Percentiles rank a stretch among this genome's conserved stretches.
Conservation (phyloP, 2,329 filamentous ascomycete species). For the Epichloe sibirici region DNA sequence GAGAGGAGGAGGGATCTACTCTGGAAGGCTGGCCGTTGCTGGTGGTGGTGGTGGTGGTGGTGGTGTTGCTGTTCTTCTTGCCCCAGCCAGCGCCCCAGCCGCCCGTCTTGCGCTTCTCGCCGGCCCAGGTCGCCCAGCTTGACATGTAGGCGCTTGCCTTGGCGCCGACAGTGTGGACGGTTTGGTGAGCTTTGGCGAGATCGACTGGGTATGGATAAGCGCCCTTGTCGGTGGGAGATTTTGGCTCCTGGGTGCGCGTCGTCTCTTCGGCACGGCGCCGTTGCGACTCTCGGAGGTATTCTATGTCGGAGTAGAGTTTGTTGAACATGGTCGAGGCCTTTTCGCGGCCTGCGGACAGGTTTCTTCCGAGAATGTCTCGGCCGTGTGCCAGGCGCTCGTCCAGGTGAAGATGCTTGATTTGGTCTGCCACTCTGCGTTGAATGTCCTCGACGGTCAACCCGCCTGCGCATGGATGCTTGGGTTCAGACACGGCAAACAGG, state of each 20-base stretch:
- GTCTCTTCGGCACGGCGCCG: slow-evolving; percentile 28
- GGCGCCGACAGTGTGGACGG: slow-evolving; percentile 35
- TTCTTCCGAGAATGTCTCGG: slow-evolving; percentile 74
- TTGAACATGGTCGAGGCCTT: slow-evolving; percentile 82
- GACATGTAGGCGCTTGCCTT: slow-evolving; percentile 54
- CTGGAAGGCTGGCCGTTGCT: slow-evolving; percentile 17
- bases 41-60: neutral
- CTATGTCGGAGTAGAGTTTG: slow-evolving; percentile 82
- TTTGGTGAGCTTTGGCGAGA: slow-evolving; percentile 31
- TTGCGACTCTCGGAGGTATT: slow-evolving; percentile 41
- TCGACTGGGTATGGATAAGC: slow-evolving; percentile 14
- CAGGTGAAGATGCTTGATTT: slow-evolving; percentile 85
- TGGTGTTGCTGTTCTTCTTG: slow-evolving; percentile 12
- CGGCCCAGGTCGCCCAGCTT: slow-evolving; percentile 58
- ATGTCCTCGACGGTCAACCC: slow-evolving; percentile 90
- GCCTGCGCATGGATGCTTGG: slow-evolving; percentile 84
- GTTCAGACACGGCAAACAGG: slow-evolving; percentile 88
- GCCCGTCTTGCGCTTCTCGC: slow-evolving; percentile 58
- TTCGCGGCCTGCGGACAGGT: slow-evolving; percentile 76
- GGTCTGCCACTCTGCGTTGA: slow-evolving; percentile 76
- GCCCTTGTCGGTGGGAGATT: slow-evolving; percentile 5
- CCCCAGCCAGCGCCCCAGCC: slow-evolving; percentile 32
- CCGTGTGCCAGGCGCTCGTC: slow-evolving; percentile 81
- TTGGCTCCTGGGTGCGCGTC: slow-evolving; percentile 13
- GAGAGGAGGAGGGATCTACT: slow-evolving; percentile 17